Evolutionary conservation across 257 asterid species (phyloP).

Genomic region (Schizonepeta tenuifolia): DNA sequence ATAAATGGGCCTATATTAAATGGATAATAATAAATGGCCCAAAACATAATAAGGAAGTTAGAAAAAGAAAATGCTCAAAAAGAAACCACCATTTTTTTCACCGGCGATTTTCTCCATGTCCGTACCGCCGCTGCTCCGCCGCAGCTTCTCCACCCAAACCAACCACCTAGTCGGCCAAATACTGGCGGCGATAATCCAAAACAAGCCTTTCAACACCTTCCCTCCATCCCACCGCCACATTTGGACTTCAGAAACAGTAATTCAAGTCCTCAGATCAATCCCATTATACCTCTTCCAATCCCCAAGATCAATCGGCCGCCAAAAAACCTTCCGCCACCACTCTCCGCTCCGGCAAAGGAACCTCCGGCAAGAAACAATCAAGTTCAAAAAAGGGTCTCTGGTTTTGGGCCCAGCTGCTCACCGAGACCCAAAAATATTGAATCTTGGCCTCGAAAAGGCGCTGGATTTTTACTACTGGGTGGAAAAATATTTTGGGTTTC

Average conservation of each 20-base stretch:
- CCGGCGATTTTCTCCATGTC: conserved; percentile 36
- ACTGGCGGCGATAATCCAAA: conserved; percentile 62
- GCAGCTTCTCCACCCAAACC: conserved; percentile 50
- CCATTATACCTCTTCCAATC: conserved; percentile 76
- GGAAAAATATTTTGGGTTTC: conserved; percentile 56
- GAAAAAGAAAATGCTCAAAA: not conserved
- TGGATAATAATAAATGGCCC: not conserved
- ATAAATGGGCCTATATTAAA: not conserved
- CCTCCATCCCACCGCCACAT: conserved; percentile 33
- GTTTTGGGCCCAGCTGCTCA: conserved; percentile 90
- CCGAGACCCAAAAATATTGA: conserved; percentile 60
- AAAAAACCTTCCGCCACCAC: conserved; percentile 74
- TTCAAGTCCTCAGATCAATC: conserved; percentile 68
- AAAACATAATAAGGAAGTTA: not conserved
- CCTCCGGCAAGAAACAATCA: conserved; percentile 51
- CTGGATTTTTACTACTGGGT: conserved; percentile 87
- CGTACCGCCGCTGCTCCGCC: conserved; percentile 37
- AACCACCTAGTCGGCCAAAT: conserved; percentile 51
- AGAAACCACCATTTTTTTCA: not conserved
- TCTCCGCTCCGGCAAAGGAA: conserved; percentile 75
- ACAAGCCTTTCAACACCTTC: conserved; percentile 55
- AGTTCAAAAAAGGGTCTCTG: conserved; percentile 51
- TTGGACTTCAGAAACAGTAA: conserved; percentile 69
- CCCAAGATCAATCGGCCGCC: conserved; percentile 81
- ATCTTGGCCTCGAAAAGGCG: conserved; percentile 75